Percentiles rank a stretch among this genome's conserved stretches.
These are phyloP conservation scores for Tolypocladium ophioglossoides DNA, from an alignment of 2,329 filamentous ascomycete genomes.

Conservation along the genomic window DNA sequence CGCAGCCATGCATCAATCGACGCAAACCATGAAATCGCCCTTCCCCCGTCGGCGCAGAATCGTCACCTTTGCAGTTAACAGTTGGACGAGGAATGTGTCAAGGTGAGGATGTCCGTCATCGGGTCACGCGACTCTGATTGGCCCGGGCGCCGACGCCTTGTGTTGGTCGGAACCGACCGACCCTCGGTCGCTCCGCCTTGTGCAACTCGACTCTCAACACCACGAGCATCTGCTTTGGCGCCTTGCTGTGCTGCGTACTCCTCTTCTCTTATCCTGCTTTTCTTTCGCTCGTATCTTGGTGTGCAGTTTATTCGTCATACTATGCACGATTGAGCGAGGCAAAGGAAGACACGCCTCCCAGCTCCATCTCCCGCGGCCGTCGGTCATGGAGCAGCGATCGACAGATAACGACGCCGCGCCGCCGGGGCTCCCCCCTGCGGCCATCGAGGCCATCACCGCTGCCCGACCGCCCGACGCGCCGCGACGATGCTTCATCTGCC, in stretches of 20 bases:
- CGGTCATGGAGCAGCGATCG: not conserved
- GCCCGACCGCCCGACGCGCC: slow-evolving; percentile 14
- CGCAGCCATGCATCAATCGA: not conserved
- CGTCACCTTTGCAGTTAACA: not conserved
- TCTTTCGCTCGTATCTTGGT: not conserved
- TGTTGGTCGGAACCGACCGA: too few relatives aligned
- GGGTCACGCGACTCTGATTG: not conserved
- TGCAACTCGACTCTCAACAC: not conserved
- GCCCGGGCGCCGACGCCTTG: too few relatives aligned
- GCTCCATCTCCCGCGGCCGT: not conserved
- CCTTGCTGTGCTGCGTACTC: not conserved
- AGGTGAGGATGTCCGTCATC: not conserved
- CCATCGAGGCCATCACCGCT: slow-evolving; percentile 6
- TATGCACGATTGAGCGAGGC: not conserved
- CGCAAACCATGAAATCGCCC: not conserved
- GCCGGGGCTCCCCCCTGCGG: slow-evolving; percentile 6
- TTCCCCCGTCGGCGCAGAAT: not conserved
- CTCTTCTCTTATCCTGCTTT: not conserved
- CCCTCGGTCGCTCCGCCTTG: not conserved
- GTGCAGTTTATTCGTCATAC: not conserved
- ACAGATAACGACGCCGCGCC: not conserved
- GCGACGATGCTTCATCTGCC: slow-evolving; percentile 52
- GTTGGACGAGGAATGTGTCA: not conserved
- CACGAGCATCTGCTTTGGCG: too few relatives aligned
- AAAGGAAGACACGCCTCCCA: not conserved